Evolutionary conservation across 1,284 basidiomycete species (phyloP).

Genomic region (Marasmius oreades): DNA sequence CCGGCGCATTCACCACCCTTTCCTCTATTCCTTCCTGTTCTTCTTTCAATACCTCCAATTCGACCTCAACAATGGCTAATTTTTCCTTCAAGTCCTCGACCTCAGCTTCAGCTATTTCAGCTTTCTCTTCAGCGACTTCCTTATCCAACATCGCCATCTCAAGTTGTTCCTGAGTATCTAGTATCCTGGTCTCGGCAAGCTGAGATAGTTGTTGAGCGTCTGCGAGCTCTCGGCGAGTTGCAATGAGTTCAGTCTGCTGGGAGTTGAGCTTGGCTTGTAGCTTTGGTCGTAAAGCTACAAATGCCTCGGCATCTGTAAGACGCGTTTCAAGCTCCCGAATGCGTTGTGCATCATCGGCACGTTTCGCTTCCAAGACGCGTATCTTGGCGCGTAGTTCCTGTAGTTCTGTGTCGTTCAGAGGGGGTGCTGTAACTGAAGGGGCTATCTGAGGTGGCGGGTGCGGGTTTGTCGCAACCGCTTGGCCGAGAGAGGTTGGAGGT

Average conservation of each 20-base stretch:
- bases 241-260: conserved; percentile 74
- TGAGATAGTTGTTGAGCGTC: conserved; percentile 62
- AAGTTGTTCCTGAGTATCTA: conserved; percentile 83
- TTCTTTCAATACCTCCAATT: conserved; percentile 91
- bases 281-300: conserved; percentile 84
- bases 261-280: conserved; percentile 84
- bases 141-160: conserved; percentile 96
- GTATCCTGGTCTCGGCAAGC: conserved; percentile 55
- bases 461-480: conserved; percentile 21
- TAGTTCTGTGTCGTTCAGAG: conserved; percentile 53
- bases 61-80: conserved; percentile 72
- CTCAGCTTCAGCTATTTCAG: conserved; percentile 78
- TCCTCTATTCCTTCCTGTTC: conserved; percentile 36
- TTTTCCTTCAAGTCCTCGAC: conserved; percentile 76
- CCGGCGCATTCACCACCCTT: conserved; percentile 32
- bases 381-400: conserved; percentile 85
- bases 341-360: conserved; percentile 81
- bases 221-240: conserved; percentile 61
- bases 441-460: conserved; percentile 13
- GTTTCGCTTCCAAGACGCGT: conserved; percentile 82
- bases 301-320: conserved; percentile 79
- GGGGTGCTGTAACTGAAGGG: conserved; percentile 14
- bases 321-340: conserved; percentile 84
- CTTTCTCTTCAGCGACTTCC: conserved; percentile 94
- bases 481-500: conserved; percentile 20